Conservation (phyloP, 768 basidiomycete species). For the Leccinum truebloodii region DNA sequence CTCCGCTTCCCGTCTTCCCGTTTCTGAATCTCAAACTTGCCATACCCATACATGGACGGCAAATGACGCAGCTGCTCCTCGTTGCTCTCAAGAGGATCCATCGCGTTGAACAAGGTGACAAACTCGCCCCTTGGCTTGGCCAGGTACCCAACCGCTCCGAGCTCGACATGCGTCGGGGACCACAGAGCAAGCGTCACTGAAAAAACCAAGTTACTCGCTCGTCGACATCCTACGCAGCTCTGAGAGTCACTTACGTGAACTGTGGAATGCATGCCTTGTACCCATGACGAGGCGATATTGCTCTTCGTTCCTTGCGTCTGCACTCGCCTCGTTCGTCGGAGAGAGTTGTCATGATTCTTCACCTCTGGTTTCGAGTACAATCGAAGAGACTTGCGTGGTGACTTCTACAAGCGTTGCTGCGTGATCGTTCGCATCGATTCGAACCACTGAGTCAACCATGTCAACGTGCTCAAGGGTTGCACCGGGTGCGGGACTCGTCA, state of each 20-base stretch:
- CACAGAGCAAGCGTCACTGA: conserved; percentile 69
- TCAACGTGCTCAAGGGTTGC: background rate
- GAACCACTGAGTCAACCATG: background rate
- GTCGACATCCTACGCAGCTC: background rate
- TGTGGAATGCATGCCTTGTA: conserved; percentile 67
- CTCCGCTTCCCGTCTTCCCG: conserved; percentile 57
- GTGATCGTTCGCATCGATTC: conserved; percentile 6
- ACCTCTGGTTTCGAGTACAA: background rate
- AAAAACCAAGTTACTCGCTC: background rate
- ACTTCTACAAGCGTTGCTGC: conserved; percentile 24
- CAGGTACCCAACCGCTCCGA: conserved; percentile 79
- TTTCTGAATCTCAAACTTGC: conserved; percentile 45
- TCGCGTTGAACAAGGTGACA: conserved; percentile 70
- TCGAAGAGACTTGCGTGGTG: background rate
- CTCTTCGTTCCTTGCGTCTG: conserved; percentile 57
- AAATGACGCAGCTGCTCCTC: conserved; percentile 46
- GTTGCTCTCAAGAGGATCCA: conserved; percentile 49
- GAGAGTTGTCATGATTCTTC: conserved; percentile 27
- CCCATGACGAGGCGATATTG: conserved; percentile 58
- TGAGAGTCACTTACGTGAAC: conserved; percentile 49
- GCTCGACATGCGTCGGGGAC: conserved; percentile 58
- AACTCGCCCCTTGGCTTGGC: conserved; percentile 68
- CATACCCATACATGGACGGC: conserved; percentile 66
- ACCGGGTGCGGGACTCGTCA: conserved; percentile 19
- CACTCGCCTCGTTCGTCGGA: conserved; percentile 38